Evolutionary conservation across 2,329 filamentous ascomycete genomes (phyloP).

Genomic region (Grosmannia penicillata): DNA sequence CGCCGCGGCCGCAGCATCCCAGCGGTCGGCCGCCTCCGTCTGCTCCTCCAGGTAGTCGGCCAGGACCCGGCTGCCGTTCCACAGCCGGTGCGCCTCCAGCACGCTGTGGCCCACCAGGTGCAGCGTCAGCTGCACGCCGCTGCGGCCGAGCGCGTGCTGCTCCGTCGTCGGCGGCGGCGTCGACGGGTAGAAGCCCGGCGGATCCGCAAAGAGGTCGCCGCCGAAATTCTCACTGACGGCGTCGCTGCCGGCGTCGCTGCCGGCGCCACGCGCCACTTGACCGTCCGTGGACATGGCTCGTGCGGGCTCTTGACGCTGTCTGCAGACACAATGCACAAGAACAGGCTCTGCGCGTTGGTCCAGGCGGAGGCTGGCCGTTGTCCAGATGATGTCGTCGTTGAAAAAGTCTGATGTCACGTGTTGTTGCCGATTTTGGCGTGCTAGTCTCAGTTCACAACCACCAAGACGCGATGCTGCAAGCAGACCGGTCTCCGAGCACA

Average conservation of each 20-base stretch:
- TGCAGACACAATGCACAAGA: too few species aligned
- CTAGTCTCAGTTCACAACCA: too few species aligned
- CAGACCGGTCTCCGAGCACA: too few species aligned
- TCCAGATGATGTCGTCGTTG: too few species aligned
- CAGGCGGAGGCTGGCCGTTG: too few species aligned
- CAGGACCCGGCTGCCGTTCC: conserved; percentile 75
- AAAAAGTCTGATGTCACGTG: too few species aligned
- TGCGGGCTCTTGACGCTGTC: too few species aligned
- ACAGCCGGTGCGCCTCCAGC: conserved; percentile 77
- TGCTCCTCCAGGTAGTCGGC: conserved; percentile 60
- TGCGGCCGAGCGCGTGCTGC: conserved; percentile 46
- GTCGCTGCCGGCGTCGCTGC: neutral
- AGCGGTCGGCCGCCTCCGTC: neutral
- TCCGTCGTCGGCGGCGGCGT: conserved; percentile 62
- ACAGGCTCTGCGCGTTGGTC: too few species aligned
- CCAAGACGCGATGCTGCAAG: too few species aligned
- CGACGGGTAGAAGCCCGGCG: conserved; percentile 64
- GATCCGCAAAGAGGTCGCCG: conserved; percentile 52
- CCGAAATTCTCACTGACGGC: conserved; percentile 5
- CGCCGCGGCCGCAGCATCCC: conserved; percentile 16
- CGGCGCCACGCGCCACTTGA: too few species aligned
- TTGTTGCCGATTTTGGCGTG: too few species aligned
- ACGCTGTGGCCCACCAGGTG: conserved; percentile 62
- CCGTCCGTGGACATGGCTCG: too few species aligned
- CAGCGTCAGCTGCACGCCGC: conserved; percentile 43